Evolutionary conservation across 2,329 filamentous ascomycete genomes (phyloP).

Genomic region (Ophiostoma ulmi): DNA sequence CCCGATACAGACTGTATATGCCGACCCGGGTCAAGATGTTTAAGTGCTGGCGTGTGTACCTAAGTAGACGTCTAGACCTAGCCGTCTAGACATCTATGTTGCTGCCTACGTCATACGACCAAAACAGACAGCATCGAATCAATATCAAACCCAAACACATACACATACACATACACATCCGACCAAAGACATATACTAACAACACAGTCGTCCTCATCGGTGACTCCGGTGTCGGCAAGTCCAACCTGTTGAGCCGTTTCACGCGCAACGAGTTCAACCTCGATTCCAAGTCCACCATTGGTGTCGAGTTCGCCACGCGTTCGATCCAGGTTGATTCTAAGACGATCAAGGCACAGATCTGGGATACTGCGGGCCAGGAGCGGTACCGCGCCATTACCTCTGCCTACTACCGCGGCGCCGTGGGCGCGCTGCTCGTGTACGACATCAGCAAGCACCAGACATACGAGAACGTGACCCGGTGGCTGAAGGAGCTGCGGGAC

Average conservation of each 20-base stretch:
- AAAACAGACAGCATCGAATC: neutral
- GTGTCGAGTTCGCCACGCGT: conserved; percentile 96
- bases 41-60: neutral
- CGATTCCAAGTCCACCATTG: conserved; percentile 99
- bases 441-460: conserved; percentile 99
- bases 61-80: neutral
- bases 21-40: neutral
- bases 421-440: conserved; percentile 95
- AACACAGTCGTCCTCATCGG: conserved; percentile 90
- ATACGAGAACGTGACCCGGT: conserved; percentile 97
- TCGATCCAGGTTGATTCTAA: conserved; percentile 99
- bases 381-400: conserved; percentile 98
- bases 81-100: neutral
- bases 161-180: too few relatives aligned
- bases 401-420: conserved; percentile 96
- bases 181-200: neutral
- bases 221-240: conserved; percentile 99
- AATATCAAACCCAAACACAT: neutral
- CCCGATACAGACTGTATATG: too few relatives aligned
- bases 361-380: conserved; percentile 98
- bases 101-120: conserved; percentile 8
- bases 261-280: conserved; percentile 99
- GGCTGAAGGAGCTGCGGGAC: conserved; percentile 97
- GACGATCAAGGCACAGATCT: conserved; percentile 99
- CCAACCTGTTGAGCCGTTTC: conserved; percentile 98